Evolutionary conservation across 1,284 basidiomycete species (phyloP), one percentile per base, ranked within the genome.

Genomic region (Takashimella tepidaria): DNA sequence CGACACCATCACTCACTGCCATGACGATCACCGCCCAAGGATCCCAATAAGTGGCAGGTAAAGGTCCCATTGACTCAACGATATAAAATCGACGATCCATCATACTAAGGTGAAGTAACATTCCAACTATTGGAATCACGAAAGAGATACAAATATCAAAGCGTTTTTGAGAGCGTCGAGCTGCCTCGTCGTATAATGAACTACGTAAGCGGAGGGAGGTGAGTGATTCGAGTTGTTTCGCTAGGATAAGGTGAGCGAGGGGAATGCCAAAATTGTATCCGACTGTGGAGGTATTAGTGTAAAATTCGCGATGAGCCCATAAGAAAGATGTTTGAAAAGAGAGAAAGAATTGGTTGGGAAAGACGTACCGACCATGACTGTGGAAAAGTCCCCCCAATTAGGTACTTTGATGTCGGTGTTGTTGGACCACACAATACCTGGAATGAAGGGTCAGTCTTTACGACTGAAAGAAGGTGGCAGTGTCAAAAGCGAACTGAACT

Each of bases 251-350:
- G 51, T 72, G 70, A 4, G 70, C 60, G 2, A 68, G 55, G 22
- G 70, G 70, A 2, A 70, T 57, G 21, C 64, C 70, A 50, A 63
- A 72, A 57, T 72, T 72, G 62, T 72, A 72, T n/a, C 64, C 69
- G 50, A 72, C 70, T 62, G 45, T 47, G 27, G 50, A 19, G 44
- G 54, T 47, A n/a, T 45, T 4, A 8, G 21, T 6, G 40, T 20
- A 43, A 43, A 26, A 22, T n/a, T n/a, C n/a, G n/a, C n/a, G n/a
- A n/a, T n/a, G n/a, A n/a, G n/a, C 23, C 42, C 42, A 44, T 44
- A 16, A 16, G n/a, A 19, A 44, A 8, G n/a, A n/a, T 44, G 8
- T 44, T n/a, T n/a, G 47, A 26, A 20, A 2, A 44, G 6, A 27
- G 26, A 42, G 8, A 8, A 40, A 6, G 25, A 21, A n/a, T 40